These are phyloP conservation scores for Echium plantagineum DNA, from an alignment of 257 asterid species.

Conservation along the genomic window DNA sequence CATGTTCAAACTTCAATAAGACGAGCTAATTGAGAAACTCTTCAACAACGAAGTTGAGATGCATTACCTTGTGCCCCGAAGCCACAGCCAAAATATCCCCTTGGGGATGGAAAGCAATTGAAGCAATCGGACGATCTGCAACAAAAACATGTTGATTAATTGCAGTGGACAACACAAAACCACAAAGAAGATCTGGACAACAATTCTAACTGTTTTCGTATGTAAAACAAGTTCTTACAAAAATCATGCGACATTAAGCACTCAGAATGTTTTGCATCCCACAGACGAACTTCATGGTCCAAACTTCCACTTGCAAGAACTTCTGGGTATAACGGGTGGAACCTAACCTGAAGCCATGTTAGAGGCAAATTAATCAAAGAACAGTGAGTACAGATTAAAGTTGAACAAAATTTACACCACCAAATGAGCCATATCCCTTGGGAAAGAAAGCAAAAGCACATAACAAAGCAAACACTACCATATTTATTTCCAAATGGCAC, in stretches of 20 bases:
- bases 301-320: slow-evolving; percentile 96
- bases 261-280: slow-evolving; percentile 85
- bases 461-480: not conserved
- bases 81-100: slow-evolving; percentile 97
- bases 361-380: slow-evolving; percentile 8
- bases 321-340: slow-evolving; percentile 82
- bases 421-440: not conserved
- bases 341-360: slow-evolving; percentile 69
- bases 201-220: not conserved
- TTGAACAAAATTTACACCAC: not conserved
- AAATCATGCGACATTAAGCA: slow-evolving; percentile 84
- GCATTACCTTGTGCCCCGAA: slow-evolving; percentile 90
- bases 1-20: slow-evolving; percentile 19
- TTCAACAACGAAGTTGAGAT: slow-evolving; percentile 9
- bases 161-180: slow-evolving; percentile 4
- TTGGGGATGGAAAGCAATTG: slow-evolving; percentile 92
- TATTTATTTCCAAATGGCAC: not conserved
- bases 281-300: slow-evolving; percentile 92
- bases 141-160: slow-evolving; percentile 11
- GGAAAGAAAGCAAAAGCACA: not conserved
- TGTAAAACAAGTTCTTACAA: slow-evolving; percentile 35
- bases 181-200: not conserved
- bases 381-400: not conserved
- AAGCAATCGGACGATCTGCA: slow-evolving; percentile 94
- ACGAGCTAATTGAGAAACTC: slow-evolving; percentile 10